A percentile compares a stretch with the other conserved stretches of the same genome.
Conservation (phyloP, 202 grass and related monocot species). For the Carex sylvatica region DNA sequence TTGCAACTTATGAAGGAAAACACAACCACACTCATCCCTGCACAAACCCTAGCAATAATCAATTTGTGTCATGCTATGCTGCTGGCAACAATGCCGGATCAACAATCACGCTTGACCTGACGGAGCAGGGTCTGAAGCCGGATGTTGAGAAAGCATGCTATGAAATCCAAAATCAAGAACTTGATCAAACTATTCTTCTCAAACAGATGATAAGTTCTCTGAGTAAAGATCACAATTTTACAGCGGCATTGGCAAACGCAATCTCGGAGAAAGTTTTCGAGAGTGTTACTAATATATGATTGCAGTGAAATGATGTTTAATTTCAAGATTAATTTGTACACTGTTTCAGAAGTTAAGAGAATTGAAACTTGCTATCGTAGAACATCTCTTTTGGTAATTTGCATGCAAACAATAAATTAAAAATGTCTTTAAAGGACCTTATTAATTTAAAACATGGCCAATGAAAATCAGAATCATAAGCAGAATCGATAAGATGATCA, state of each 20-base stretch:
- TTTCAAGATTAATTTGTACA: background rate
- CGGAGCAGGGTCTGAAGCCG: constrained; percentile 20
- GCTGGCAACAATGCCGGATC: constrained; percentile 35
- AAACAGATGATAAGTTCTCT: constrained; percentile 60
- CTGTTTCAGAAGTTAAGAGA: background rate
- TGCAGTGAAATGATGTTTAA: background rate
- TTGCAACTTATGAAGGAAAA: constrained; percentile 80
- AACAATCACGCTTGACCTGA: constrained; percentile 64
- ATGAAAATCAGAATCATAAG: no score
- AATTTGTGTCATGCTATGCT: background rate
- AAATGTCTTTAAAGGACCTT: background rate
- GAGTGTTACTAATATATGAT: constrained; percentile 17
- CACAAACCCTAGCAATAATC: background rate
- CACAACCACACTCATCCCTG: constrained; percentile 51
- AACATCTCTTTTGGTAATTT: background rate
- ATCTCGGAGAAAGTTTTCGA: constrained; percentile 47
- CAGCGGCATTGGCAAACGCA: constrained; percentile 39
- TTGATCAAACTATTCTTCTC: constrained; percentile 36
- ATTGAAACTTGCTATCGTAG: background rate
- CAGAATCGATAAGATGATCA: no score
- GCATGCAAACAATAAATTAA: background rate
- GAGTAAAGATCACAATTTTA: constrained; percentile 56
- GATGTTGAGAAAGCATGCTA: constrained; percentile 32
- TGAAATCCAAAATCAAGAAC: constrained; percentile 44
- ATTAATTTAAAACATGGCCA: no score